A percentile compares a stretch with the other conserved stretches of the same genome.
Evolutionary conservation across 2,329 filamentous ascomycete species (phyloP).

Genomic region (Capronia epimyces): DNA sequence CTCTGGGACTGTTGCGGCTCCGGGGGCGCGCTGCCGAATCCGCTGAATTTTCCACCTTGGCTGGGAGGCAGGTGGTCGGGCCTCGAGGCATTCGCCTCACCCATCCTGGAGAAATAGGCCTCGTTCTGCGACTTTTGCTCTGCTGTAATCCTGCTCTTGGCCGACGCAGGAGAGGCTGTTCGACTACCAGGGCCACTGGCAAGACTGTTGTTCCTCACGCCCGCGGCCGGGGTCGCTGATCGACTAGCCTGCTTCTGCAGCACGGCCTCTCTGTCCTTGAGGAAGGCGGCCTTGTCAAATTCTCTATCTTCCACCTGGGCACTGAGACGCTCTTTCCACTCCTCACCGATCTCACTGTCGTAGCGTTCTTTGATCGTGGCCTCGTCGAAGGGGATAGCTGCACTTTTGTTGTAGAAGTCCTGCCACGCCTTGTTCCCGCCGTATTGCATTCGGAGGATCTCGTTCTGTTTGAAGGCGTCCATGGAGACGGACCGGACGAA

Average conservation of each 20-base stretch:
- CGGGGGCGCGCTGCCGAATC: slow-evolving; percentile 76
- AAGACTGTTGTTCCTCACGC: slow-evolving; percentile 29
- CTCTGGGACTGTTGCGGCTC: slow-evolving; percentile 28
- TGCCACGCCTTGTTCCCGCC: slow-evolving; percentile 88
- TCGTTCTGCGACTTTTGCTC: slow-evolving; percentile 67
- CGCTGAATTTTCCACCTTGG: slow-evolving; percentile 86
- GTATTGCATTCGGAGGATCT: slow-evolving; percentile 88
- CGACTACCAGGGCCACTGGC: slow-evolving; percentile 14
- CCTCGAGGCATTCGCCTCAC: slow-evolving; percentile 72
- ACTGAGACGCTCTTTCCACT: slow-evolving; percentile 85
- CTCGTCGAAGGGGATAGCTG: slow-evolving; percentile 72
- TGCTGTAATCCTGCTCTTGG: slow-evolving; percentile 32
- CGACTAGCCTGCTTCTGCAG: slow-evolving; percentile 35
- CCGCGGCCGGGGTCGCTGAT: slow-evolving; percentile 37
- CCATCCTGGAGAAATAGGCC: slow-evolving; percentile 81
- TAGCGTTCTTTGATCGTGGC: slow-evolving; percentile 88
- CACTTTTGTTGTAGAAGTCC: slow-evolving; percentile 73
- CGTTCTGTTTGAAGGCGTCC: slow-evolving; percentile 92
- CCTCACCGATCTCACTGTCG: slow-evolving; percentile 81
- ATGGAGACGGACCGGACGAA: slow-evolving; percentile 97
- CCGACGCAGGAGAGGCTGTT: slow-evolving; percentile 31
- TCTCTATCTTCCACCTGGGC: slow-evolving; percentile 84
- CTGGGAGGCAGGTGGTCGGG: slow-evolving; percentile 71
- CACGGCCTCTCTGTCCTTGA: slow-evolving; percentile 36
- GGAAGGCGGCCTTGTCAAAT: slow-evolving; percentile 69